phyloP scores from a whole-genome alignment of 1,139 yeast genomes.

The Taphrina wiesneri region DNA sequence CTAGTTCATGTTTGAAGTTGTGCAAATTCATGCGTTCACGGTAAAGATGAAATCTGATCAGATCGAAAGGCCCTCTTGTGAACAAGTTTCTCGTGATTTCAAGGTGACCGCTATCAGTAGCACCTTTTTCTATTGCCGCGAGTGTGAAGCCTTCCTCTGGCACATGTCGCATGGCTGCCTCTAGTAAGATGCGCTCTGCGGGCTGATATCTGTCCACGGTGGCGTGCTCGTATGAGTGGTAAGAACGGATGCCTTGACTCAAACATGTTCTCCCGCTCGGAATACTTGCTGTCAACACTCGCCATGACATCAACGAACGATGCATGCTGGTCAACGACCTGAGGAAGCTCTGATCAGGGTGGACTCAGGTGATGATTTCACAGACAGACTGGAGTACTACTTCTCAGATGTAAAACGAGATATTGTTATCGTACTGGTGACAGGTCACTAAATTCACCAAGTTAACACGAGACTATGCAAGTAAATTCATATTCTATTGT shows the following conservation, averaged over 20 bases:
- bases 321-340: not conserved
- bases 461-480: too few species aligned
- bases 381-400: too few species aligned
- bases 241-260: conserved; percentile 31
- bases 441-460: too few species aligned
- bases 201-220: conserved; percentile 43
- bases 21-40: conserved; percentile 48
- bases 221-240: conserved; percentile 44
- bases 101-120: conserved; percentile 61
- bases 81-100: conserved; percentile 69
- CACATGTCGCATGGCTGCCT: conserved; percentile 56
- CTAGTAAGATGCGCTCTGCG: conserved; percentile 49
- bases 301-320: not conserved
- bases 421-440: too few species aligned
- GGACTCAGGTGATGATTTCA: too few species aligned
- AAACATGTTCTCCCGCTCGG: not conserved
- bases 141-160: conserved; percentile 71
- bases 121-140: conserved; percentile 61
- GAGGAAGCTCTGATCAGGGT: too few species aligned
- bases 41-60: conserved; percentile 66
- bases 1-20: conserved; percentile 43
- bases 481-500: too few species aligned
- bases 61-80: conserved; percentile 59
- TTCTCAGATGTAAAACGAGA: too few species aligned
- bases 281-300: not conserved